A percentile compares a stretch with the other conserved stretches of the same genome.
Evolutionary conservation across 305 asterid species (phyloP).

Genomic region (Solanum hybrid): DNA sequence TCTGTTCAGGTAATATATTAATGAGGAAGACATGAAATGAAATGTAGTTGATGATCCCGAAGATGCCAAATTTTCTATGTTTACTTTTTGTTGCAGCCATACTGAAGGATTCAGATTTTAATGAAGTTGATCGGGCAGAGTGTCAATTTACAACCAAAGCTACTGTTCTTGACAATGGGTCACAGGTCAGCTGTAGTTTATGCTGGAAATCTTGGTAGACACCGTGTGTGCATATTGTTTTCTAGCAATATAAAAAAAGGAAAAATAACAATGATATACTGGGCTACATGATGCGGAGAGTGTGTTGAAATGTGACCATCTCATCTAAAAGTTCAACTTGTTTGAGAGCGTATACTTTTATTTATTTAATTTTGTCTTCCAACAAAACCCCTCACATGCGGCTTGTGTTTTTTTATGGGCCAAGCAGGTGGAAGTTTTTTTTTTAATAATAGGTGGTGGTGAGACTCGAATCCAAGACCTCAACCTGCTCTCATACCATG

Average conservation of each 20-base stretch:
- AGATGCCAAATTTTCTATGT: neutral
- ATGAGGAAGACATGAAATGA: neutral
- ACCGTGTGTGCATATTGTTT: neutral
- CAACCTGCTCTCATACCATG: neutral
- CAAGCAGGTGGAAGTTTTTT: neutral
- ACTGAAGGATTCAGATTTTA: constrained; percentile 78
- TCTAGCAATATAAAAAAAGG: neutral
- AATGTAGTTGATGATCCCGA: neutral
- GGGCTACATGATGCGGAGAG: neutral
- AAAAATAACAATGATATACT: neutral
- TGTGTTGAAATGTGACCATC: neutral
- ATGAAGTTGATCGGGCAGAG: constrained; percentile 90
- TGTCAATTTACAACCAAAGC: constrained; percentile 93
- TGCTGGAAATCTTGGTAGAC: neutral
- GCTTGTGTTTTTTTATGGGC: neutral
- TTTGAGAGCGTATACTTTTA: neutral
- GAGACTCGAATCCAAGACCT: neutral
- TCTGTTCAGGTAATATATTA: constrained; percentile 52
- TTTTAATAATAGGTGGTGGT: neutral
- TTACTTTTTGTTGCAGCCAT: constrained; percentile 58
- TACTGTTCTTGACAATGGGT: constrained; percentile 78
- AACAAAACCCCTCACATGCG: neutral
- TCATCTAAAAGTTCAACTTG: neutral
- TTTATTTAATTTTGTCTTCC: neutral
- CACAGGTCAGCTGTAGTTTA: constrained; percentile 56